Conservation (phyloP, 495 filamentous ascomycete species). For the Daldinia decipiens region DNA sequence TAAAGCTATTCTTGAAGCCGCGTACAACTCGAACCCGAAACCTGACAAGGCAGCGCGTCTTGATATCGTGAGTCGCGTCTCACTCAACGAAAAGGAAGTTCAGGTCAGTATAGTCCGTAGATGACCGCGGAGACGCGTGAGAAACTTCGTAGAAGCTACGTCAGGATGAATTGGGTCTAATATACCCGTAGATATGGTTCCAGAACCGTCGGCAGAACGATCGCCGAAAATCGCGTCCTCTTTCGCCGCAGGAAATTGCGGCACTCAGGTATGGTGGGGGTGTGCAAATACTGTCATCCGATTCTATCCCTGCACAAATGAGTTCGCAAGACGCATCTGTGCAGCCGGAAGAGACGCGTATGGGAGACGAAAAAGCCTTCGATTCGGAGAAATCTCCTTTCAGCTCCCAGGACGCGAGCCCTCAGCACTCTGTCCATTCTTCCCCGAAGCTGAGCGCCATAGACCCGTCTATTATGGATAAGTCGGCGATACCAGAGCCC, state of each 20-base stretch:
- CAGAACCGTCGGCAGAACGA: conserved; percentile 96
- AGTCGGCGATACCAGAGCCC: conserved; percentile 3
- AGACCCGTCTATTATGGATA: not conserved
- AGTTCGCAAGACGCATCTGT: conserved; percentile 28
- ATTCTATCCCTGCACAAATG: conserved; percentile 51
- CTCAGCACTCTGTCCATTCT: conserved; percentile 34
- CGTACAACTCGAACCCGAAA: conserved; percentile 86
- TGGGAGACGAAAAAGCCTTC: conserved; percentile 22
- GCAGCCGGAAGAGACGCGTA: conserved; percentile 14
- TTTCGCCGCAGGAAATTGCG: conserved; percentile 82
- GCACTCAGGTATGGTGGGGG: conserved; percentile 65
- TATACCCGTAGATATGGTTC: conserved; percentile 87
- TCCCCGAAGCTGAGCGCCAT: conserved; percentile 29
- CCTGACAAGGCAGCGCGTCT: conserved; percentile 90
- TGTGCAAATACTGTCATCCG: conserved; percentile 62
- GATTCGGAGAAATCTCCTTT: conserved; percentile 24
- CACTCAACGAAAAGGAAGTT: conserved; percentile 95
- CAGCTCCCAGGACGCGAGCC: conserved; percentile 26
- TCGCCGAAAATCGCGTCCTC: conserved; percentile 86
- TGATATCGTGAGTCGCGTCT: conserved; percentile 83
- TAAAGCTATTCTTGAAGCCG: conserved; percentile 87
- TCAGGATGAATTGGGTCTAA: conserved; percentile 35
- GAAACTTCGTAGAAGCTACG: not conserved
- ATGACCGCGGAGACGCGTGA: not conserved
- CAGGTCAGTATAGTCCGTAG: conserved; percentile 72